Evolutionary conservation across 345 rosid genomes (phyloP).

Genomic region (Viola odorata): DNA sequence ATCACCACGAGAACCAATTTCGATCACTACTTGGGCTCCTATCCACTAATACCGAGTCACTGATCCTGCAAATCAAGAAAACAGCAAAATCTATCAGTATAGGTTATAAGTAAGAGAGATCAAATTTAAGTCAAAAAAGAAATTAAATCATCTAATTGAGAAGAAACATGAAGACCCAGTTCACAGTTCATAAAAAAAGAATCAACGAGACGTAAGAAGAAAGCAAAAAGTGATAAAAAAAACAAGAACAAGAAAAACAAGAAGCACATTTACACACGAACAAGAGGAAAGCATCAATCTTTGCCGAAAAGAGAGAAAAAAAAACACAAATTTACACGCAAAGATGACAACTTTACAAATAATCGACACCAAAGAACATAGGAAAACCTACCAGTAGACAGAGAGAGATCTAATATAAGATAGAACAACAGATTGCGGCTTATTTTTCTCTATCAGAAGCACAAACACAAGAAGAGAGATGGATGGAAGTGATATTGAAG

Average conservation of each 20-base stretch:
- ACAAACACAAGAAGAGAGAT: not conserved
- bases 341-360: not conserved
- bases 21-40: slow-evolving; percentile 38
- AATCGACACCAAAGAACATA: not conserved
- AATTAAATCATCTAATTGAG: not conserved
- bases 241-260: not conserved
- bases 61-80: slow-evolving; percentile 31
- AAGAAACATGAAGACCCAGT: not conserved
- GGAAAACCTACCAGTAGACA: slow-evolving; percentile 20
- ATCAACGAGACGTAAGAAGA: not conserved
- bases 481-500: not conserved
- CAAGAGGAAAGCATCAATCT: slow-evolving; percentile 17
- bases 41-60: slow-evolving; percentile 43
- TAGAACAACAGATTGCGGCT: slow-evolving; percentile 2
- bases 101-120: not conserved
- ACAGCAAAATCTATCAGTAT: slow-evolving; percentile 3
- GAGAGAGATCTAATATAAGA: slow-evolving; percentile 25
- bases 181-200: not conserved
- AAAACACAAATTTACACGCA: not conserved
- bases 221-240: not conserved
- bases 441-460: slow-evolving; percentile 2
- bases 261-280: not conserved
- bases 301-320: not conserved
- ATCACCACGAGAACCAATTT: slow-evolving; percentile 27
- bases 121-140: slow-evolving; percentile 1